Conservation (phyloP, 306 rosid species). For the Albizia julibrissin region DNA sequence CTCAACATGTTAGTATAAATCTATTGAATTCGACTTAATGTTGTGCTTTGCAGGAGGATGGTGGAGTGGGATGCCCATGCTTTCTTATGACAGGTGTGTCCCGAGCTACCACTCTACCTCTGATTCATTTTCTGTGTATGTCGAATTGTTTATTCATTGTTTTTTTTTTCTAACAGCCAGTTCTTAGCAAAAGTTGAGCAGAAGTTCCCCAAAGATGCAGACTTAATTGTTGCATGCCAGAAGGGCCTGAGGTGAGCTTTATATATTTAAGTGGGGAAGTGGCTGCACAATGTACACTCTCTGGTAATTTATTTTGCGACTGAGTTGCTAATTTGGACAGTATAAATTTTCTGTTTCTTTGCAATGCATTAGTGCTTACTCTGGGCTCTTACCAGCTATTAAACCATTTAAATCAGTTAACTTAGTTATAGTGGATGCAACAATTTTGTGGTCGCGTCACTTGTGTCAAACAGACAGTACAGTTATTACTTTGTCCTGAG, state of each 20-base stretch:
- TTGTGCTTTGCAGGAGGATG: slow-evolving; percentile 73
- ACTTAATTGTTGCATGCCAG: slow-evolving; percentile 91
- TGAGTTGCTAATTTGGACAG: not conserved
- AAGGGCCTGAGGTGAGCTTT: slow-evolving; percentile 79
- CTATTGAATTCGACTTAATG: slow-evolving; percentile 29
- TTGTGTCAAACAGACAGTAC: slow-evolving; percentile 1
- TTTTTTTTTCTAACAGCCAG: slow-evolving; percentile 53
- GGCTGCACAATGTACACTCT: slow-evolving; percentile 14
- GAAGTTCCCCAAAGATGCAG: slow-evolving; percentile 78
- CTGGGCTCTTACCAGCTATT: slow-evolving; percentile 3
- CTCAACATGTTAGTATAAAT: slow-evolving; percentile 20
- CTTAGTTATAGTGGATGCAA: slow-evolving; percentile 3
- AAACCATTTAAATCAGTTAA: slow-evolving; percentile 8
- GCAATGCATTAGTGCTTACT: slow-evolving; percentile 25
- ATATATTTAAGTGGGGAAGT: slow-evolving; percentile 15
- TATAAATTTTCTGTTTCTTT: slow-evolving; percentile 16
- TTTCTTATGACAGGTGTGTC: slow-evolving; percentile 78
- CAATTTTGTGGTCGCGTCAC: slow-evolving; percentile 10
- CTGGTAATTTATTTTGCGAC: slow-evolving; percentile 14
- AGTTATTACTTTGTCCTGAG: slow-evolving; percentile 18
- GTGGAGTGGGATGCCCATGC: slow-evolving; percentile 94
- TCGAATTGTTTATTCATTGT: slow-evolving; percentile 23
- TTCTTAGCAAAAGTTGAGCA: slow-evolving; percentile 73
- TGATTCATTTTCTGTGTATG: slow-evolving; percentile 16
- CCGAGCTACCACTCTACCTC: slow-evolving; percentile 11